A percentile compares a stretch with the other conserved stretches of the same genome.
Evolutionary conservation across 139 green algal species (phyloP).

Genomic region (Chlamydomonas sphaeroides): DNA sequence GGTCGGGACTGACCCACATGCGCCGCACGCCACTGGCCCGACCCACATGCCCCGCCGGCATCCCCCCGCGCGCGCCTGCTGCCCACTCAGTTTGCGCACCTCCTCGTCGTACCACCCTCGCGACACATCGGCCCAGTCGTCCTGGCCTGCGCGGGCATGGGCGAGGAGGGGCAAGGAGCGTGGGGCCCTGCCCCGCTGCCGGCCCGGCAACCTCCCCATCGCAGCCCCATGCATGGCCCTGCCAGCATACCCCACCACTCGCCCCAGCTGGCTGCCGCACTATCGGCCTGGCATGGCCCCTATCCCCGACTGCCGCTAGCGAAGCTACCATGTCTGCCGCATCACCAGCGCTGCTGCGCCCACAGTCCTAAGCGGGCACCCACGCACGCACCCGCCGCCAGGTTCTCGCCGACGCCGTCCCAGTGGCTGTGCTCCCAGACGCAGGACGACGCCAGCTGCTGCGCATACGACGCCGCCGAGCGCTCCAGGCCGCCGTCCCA

Average conservation of each 20-base stretch:
- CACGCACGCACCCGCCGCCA: neutral
- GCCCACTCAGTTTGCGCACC: too few relatives aligned
- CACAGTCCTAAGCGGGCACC: neutral
- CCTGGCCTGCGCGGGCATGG: too few relatives aligned
- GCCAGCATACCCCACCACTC: neutral
- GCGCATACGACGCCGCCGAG: slow-evolving; percentile 4
- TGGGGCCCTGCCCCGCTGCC: too few relatives aligned
- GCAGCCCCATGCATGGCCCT: neutral
- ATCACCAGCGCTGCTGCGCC: neutral
- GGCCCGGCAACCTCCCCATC: neutral
- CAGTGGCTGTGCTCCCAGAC: neutral
- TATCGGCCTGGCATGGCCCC: too few relatives aligned
- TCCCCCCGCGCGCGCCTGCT: too few relatives aligned
- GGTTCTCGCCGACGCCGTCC: slow-evolving; percentile 17
- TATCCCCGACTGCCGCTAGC: neutral
- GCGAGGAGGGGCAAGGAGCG: too few relatives aligned
- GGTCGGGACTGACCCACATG: neutral
- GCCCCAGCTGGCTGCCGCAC: neutral
- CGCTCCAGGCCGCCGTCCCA: slow-evolving; percentile 1
- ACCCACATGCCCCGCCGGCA: too few relatives aligned
- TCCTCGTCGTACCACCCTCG: too few relatives aligned
- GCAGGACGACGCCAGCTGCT: neutral
- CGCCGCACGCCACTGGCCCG: too few relatives aligned
- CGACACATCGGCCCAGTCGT: too few relatives aligned
- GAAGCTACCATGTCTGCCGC: too few relatives aligned